Evolutionary conservation across 2,329 filamentous ascomycete genomes (phyloP), one percentile per base, ranked within the genome.

Genomic region (Colletotrichum kahawae): DNA sequence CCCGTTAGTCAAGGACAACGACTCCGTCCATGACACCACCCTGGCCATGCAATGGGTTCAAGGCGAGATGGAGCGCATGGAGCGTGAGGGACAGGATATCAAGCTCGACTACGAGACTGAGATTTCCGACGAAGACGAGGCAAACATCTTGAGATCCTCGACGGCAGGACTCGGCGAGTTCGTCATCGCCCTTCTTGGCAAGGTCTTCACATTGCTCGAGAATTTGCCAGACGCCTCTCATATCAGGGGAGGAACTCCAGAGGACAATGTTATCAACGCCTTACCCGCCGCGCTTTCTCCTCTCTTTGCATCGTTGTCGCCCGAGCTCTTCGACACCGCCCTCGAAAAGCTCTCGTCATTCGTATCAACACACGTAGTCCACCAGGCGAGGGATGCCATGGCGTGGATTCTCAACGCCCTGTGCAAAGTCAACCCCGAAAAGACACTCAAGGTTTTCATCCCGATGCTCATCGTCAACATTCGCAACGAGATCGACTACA

Each of bases 361-460:
- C 82, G 94, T 98, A 31, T 93, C 94, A 2, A 95, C 95, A 77
- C 97, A 98, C 85, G 97, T 99, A 64, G 96, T 99, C 21, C 96
- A 99, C 80, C 97, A 98, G 84, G 96, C 97, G 68, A 90, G 96
- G 78, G 97, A 99, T 87, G 96, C 97, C 9, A 98, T 99, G 94
- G 97, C 97, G 2, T 99, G 98, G 90, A 98, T 98, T 69, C 95
- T 96, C 85, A 98, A 98, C 83, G 95, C 95, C 1, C 89, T 99
- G 29, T 98, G 97, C 89, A 98, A 98, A 85, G 95, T 98, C 78
- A 95, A 97, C 79, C 96, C 97, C 0, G 93, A 96, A 82, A 98
- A 98, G 86, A 95, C 97, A 1, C 88, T 99, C 66, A 97, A 96
- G 82, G 92, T 95, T 16, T 94, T 99, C 70, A 90, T 99, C 36